Base-by-base conservation (phyloP, 257 asterid genomes). In the Solanum lycopersicoides region DNA sequence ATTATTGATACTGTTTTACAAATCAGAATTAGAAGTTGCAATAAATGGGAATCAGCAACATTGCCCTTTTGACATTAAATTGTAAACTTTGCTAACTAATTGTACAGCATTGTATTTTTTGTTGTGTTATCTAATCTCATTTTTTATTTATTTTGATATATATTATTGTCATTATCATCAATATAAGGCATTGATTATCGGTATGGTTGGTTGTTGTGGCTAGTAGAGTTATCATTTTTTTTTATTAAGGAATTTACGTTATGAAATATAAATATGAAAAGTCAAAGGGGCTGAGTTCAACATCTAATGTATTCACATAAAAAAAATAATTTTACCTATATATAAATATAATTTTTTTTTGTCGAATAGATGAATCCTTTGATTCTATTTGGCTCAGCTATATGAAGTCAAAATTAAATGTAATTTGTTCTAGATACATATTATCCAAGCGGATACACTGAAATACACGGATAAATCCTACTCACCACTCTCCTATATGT, bases 11-110 rank as follows among this genome's bases (percentile, higher is more conserved):
- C 7, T 80, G 85, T 80, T 9, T 79, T 90, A 65, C 92, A 89
- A 28, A 88, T 95, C 79, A 86, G 89, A 86, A 84, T 94, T 44
- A 91, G 95, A 77, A 90, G 89, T 35, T 95, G 98, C 91, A 88
- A 89, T 28, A 89, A 32, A 63, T 84, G 94, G 91, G 97, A 95
- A 91, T 90, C 98, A 0, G 88, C 92, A 30, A 94, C 97, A 18
- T 92, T 93, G 2, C 93, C 92, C 14, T 84, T 25, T 84, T 56
- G 11, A 66, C 39, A 66, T 65, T 39, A 84, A 25, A 39, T 34
- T 83, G 39, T 18, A n/a, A 53, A 30, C 47, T 0, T 42, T 60
- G 25, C n/a, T 39, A 37, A 69, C 77, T 41, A 69, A 53, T 32
- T 84, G 77, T 84, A 84, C 41, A 84, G 87, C 12, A 25, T 3